Evolutionary conservation across 2,329 filamentous ascomycete species (phyloP).

Genomic region (Paramyrothecium roridum): DNA sequence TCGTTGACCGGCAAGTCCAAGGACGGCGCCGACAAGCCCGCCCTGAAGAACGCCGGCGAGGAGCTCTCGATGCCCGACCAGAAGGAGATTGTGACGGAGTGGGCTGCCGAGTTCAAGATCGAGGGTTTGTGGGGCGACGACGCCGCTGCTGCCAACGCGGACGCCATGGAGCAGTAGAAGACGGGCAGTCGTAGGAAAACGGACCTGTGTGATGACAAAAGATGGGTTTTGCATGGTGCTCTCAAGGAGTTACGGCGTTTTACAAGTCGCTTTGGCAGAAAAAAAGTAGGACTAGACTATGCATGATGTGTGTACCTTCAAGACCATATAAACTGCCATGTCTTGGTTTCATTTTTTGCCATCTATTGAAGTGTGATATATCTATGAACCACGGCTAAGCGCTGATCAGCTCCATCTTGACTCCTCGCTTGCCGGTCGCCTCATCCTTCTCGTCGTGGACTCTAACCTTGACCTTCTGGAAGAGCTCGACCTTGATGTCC

Average conservation of each 20-base stretch:
- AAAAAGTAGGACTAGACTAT: not conserved
- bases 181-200: conserved; percentile 3
- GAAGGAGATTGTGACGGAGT: conserved; percentile 86
- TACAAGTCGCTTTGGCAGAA: not conserved
- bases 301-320: not conserved
- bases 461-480: conserved; percentile 85
- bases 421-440: conserved; percentile 90
- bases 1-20: conserved; percentile 51
- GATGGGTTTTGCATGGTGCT: conserved; percentile 20
- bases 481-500: conserved; percentile 69
- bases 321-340: not conserved
- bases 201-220: conserved; percentile 17
- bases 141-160: conserved; percentile 27
- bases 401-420: conserved; percentile 67
- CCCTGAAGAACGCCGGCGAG: conserved; percentile 35
- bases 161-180: conserved; percentile 50
- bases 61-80: conserved; percentile 58
- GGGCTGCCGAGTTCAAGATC: conserved; percentile 92
- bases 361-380: not conserved
- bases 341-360: not conserved
- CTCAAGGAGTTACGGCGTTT: conserved; percentile 1
- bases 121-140: conserved; percentile 85
- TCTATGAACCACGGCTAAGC: conserved; percentile 6
- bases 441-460: conserved; percentile 94
- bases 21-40: conserved; percentile 24